phyloP scores from a whole-genome alignment of 2,329 filamentous ascomycete species.

The Botrytis galanthina region DNA sequence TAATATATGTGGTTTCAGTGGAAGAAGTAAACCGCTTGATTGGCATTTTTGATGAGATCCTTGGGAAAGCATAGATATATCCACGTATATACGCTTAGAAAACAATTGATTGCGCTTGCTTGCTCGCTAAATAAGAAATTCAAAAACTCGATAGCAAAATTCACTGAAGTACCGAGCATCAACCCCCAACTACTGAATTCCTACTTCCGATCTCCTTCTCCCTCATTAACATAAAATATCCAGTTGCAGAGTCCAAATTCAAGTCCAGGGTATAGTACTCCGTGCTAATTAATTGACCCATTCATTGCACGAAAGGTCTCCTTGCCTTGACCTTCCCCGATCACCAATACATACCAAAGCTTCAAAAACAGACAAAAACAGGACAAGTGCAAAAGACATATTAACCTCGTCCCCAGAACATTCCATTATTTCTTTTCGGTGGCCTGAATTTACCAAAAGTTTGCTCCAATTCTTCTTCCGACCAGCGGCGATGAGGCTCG shows the following conservation, averaged over 20 bases:
- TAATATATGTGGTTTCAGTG: constrained; percentile 41
- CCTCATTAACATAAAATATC: too few relatives aligned
- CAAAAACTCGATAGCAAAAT: not conserved
- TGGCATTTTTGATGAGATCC: constrained; percentile 47
- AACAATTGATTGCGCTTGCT: not conserved
- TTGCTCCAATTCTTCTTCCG: constrained; percentile 35
- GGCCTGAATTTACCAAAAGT: constrained; percentile 33
- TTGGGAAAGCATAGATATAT: constrained; percentile 1
- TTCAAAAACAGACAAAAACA: not conserved
- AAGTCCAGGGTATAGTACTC: constrained; percentile 11
- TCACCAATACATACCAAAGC: not conserved
- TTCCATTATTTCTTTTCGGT: constrained; percentile 18
- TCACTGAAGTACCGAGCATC: not conserved
- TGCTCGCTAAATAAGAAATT: not conserved
- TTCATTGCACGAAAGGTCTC: not conserved
- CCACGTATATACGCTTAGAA: not conserved
- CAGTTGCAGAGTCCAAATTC: not conserved
- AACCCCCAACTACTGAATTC: not conserved
- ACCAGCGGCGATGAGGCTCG: constrained; percentile 36
- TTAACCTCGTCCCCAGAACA: constrained; percentile 18
- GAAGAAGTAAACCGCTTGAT: constrained; percentile 56
- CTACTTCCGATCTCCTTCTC: not conserved
- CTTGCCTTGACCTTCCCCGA: not conserved
- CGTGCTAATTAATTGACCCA: not conserved
- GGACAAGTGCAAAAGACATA: not conserved